Evolutionary conservation across 768 basidiomycete genomes (phyloP).

Genomic region (Russula lepida): DNA sequence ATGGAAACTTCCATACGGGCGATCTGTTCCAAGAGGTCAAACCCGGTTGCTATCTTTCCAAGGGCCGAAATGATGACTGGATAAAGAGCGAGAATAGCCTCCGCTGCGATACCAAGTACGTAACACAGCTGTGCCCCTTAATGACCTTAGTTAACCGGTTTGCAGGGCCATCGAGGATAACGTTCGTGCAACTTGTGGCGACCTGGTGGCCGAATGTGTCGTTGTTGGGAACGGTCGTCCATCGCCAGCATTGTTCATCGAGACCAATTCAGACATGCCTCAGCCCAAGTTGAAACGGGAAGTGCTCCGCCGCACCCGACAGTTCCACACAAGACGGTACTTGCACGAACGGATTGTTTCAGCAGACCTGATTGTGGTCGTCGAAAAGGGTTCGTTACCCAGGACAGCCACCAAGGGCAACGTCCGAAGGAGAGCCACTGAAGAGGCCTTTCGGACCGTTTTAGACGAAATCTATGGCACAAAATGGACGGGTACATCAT

Average conservation of each 20-base stretch:
- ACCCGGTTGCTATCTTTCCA: conserved; percentile 51
- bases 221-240: conserved; percentile 72
- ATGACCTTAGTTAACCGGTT: neutral
- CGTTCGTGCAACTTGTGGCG: conserved; percentile 52
- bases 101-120: conserved; percentile 66
- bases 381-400: conserved; percentile 57
- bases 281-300: conserved; percentile 56
- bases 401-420: conserved; percentile 78
- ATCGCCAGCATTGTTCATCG: conserved; percentile 68
- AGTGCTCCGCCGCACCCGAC: conserved; percentile 62
- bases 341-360: conserved; percentile 69
- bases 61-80: conserved; percentile 78
- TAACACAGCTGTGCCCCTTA: neutral
- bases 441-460: conserved; percentile 48
- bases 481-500: conserved; percentile 9
- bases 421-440: conserved; percentile 67
- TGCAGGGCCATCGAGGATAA: conserved; percentile 69
- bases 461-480: conserved; percentile 51
- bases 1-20: conserved; percentile 74
- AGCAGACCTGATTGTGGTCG: conserved; percentile 57
- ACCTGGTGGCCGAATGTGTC: conserved; percentile 62
- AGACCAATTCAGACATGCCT: conserved; percentile 43
- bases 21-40: conserved; percentile 65
- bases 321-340: conserved; percentile 68
- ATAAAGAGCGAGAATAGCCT: conserved; percentile 75